phyloP scores from a whole-genome alignment of 371 early-diverging fungal species.

The Mucor plumbeus region DNA sequence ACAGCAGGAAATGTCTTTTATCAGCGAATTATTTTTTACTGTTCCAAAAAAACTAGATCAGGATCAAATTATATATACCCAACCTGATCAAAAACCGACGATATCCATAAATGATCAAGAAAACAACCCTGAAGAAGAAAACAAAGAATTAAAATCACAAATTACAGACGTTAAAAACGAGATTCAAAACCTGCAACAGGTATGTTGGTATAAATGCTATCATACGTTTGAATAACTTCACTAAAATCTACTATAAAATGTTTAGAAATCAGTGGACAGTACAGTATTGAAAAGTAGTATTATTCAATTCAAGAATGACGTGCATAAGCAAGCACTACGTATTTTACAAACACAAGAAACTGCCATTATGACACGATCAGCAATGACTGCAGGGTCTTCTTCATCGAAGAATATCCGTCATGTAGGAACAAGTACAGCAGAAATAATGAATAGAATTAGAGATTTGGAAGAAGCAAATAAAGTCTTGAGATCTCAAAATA shows the following conservation, averaged over 20 bases:
- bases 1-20: constrained; percentile 29
- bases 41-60: constrained; percentile 1
- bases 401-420: constrained; percentile 3
- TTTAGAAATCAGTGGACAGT: constrained; percentile 72
- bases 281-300: constrained; percentile 78
- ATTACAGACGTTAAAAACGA: constrained; percentile 65
- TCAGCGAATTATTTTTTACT: constrained; percentile 64
- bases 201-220: constrained; percentile 14
- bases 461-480: constrained; percentile 66
- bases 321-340: constrained; percentile 69
- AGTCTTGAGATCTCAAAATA: constrained; percentile 51
- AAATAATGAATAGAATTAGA: constrained; percentile 39
- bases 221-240: neutral
- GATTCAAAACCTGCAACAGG: constrained; percentile 73
- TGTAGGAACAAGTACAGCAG: constrained; percentile 24
- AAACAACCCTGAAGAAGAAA: constrained; percentile 55
- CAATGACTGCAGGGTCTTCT: constrained; percentile 11
- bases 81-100: neutral
- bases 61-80: neutral
- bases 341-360: constrained; percentile 50
- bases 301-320: constrained; percentile 77
- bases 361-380: constrained; percentile 32
- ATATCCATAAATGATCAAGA: neutral
- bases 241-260: neutral
- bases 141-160: constrained; percentile 68